These are phyloP conservation scores for Diaporthe citriasiana DNA, from an alignment of 2,329 filamentous ascomycete genomes.

Conservation along the genomic window DNA sequence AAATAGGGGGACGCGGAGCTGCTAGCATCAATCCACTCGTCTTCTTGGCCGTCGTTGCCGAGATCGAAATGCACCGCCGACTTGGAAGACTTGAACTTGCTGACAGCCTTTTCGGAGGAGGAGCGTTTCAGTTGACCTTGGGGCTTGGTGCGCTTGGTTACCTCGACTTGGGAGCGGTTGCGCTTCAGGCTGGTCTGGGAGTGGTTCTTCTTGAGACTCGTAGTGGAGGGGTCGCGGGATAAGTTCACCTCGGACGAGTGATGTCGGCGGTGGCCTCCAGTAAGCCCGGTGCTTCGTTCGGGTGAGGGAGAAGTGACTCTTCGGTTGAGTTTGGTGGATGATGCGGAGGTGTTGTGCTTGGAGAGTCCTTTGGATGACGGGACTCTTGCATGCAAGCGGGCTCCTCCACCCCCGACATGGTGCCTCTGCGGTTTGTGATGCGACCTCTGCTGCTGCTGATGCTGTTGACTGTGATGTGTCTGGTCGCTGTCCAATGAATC, in stretches of 20 bases:
- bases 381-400: conserved; percentile 65
- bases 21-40: conserved; percentile 78
- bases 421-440: conserved; percentile 58
- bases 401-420: conserved; percentile 57
- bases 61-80: conserved; percentile 75
- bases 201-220: conserved; percentile 64
- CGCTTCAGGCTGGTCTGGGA: conserved; percentile 71
- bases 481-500: conserved; percentile 55
- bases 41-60: conserved; percentile 66
- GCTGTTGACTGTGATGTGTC: conserved; percentile 51
- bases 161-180: conserved; percentile 71
- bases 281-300: conserved; percentile 50
- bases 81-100: conserved; percentile 60
- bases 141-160: conserved; percentile 66
- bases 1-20: conserved; percentile 73
- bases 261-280: conserved; percentile 61
- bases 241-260: conserved; percentile 63
- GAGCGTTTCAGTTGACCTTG: conserved; percentile 67
- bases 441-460: conserved; percentile 49
- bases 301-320: conserved; percentile 60
- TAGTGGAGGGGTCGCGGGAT: conserved; percentile 58
- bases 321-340: conserved; percentile 58
- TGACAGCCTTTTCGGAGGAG: conserved; percentile 64
- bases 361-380: conserved; percentile 67
- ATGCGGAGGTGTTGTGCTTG: conserved; percentile 56